Conservation (phyloP, 1,284 basidiomycete species). For the Acaromyces ingoldii region DNA sequence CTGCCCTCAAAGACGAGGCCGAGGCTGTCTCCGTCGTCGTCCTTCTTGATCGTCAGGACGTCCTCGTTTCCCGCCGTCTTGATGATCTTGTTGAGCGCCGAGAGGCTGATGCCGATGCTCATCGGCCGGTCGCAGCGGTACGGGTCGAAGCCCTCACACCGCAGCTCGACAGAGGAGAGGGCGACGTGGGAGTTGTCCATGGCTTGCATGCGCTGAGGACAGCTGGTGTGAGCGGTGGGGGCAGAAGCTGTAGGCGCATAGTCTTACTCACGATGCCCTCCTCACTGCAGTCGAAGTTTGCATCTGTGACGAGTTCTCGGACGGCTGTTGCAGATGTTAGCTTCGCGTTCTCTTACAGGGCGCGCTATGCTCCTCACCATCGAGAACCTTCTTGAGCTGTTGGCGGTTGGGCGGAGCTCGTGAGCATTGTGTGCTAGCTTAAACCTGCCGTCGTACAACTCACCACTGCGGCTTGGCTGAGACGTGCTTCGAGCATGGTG, state of each 20-base stretch:
- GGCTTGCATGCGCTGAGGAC: constrained; percentile 62
- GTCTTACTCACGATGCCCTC: constrained; percentile 70
- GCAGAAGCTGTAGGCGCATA: neutral
- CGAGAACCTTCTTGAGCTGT: constrained; percentile 47
- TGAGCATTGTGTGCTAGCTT: neutral
- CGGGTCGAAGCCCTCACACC: constrained; percentile 40
- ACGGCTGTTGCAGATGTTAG: constrained; percentile 59
- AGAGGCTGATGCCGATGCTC: constrained; percentile 63
- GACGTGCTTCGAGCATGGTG: constrained; percentile 43
- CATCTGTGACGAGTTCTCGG: constrained; percentile 95
- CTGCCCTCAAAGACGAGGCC: constrained; percentile 87
- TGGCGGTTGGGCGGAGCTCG: neutral
- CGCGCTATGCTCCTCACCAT: constrained; percentile 9
- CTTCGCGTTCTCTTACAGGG: neutral
- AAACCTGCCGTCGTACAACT: constrained; percentile 4
- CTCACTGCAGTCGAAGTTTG: constrained; percentile 96
- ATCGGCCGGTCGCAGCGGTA: constrained; percentile 96
- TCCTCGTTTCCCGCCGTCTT: constrained; percentile 98
- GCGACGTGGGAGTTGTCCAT: constrained; percentile 99
- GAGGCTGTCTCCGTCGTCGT: constrained; percentile 84
- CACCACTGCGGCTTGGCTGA: constrained; percentile 35
- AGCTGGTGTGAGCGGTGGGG: neutral
- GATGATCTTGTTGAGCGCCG: constrained; percentile 86
- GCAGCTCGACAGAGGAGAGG: constrained; percentile 74
- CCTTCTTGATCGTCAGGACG: constrained; percentile 81